Conservation (phyloP, 129 eudicot species). For the Tagetes erecta region DNA sequence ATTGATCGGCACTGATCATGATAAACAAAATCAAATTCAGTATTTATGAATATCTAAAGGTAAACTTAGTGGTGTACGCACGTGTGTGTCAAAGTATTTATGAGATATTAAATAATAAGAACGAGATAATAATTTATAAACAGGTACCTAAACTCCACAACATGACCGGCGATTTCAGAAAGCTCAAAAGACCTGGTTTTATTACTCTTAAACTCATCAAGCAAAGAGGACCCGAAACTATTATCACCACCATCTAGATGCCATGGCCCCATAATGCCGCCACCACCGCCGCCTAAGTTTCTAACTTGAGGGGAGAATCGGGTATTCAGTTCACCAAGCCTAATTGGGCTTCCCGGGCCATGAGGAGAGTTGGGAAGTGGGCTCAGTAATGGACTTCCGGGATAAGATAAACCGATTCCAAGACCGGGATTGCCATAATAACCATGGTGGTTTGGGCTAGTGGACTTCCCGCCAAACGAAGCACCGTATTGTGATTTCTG, state of each 20-base stretch:
- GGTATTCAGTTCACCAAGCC: slow-evolving; percentile 70
- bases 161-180: slow-evolving; percentile 81
- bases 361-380: slow-evolving; percentile 74
- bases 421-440: slow-evolving; percentile 77
- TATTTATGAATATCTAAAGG: not conserved
- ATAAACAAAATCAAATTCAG: not conserved
- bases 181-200: slow-evolving; percentile 93
- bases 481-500: slow-evolving; percentile 74
- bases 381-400: slow-evolving; percentile 86
- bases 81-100: no score
- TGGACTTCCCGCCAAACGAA: slow-evolving; percentile 51
- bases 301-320: slow-evolving; percentile 67
- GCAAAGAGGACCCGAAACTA: slow-evolving; percentile 65
- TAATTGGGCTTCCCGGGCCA: slow-evolving; percentile 87
- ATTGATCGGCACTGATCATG: slow-evolving; percentile 75
- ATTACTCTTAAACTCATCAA: slow-evolving; percentile 96
- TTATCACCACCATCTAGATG: slow-evolving; percentile 69
- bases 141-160: slow-evolving; percentile 87
- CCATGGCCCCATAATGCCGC: slow-evolving; percentile 78
- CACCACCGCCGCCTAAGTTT: slow-evolving; percentile 56
- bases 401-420: slow-evolving; percentile 86
- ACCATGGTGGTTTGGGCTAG: slow-evolving; percentile 68
- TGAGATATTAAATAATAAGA: no score
- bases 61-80: not conserved
- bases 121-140: not conserved